Evolutionary conservation across 306 rosid genomes (phyloP).

Genomic region (Alnus rubra): DNA sequence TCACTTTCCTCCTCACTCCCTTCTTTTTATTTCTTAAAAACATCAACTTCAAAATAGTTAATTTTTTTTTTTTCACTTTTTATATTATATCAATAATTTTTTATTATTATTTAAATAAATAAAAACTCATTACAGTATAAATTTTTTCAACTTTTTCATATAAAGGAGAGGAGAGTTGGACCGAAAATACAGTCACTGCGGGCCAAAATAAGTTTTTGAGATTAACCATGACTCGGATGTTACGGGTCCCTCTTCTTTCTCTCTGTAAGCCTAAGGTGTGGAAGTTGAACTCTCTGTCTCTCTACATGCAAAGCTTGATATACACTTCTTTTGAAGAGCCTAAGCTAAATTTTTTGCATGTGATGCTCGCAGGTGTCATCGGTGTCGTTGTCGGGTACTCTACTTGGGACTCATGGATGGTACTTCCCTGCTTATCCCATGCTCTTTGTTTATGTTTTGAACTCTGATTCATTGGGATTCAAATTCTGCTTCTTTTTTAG

Average conservation of each 20-base stretch:
- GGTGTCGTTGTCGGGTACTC: conserved; percentile 27
- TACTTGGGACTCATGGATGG: conserved; percentile 50
- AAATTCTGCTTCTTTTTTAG: not conserved
- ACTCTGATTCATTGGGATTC: not conserved
- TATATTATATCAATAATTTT: too few relatives aligned
- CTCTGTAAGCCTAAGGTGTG: not conserved
- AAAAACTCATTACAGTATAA: too few relatives aligned
- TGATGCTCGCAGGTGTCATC: conserved; percentile 33
- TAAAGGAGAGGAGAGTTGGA: conserved; percentile 9
- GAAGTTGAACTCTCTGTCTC: not conserved
- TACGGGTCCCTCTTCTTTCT: not conserved
- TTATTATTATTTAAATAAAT: too few relatives aligned
- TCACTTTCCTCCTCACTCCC: too few relatives aligned
- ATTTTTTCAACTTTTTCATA: too few relatives aligned
- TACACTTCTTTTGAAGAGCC: not conserved
- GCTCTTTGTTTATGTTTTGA: not conserved
- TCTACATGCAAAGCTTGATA: not conserved
- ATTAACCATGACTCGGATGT: not conserved
- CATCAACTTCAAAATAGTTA: too few relatives aligned
- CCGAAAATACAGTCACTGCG: not conserved
- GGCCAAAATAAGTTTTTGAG: not conserved
- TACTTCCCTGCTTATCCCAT: conserved; percentile 2
- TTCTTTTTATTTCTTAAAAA: too few relatives aligned
- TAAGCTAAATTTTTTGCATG: not conserved
- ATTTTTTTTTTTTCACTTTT: too few relatives aligned